Base-by-base conservation (phyloP, 2,329 filamentous ascomycete species). In the Phoma sp. region DNA sequence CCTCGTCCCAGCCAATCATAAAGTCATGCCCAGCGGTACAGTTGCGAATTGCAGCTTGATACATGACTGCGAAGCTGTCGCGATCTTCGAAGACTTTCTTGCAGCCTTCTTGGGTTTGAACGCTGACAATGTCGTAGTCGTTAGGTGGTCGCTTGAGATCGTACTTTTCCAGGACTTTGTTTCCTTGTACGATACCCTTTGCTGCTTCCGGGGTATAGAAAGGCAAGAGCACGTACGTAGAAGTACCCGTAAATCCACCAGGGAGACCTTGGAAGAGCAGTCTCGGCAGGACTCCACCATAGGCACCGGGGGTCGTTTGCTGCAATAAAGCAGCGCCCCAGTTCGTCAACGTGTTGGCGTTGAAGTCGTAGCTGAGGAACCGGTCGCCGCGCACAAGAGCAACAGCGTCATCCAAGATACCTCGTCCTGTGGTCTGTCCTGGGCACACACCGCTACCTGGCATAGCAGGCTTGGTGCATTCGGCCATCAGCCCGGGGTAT, bases 401-500 rank as follows among this genome's bases (percentile, higher is more conserved):
- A 0, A 92, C 89, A 1, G 89, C 89, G 62, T 93, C 90, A 0
- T 88, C 90, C 7, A 93, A 75, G 12, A 93, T 85, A 6, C 89
- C 90, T 33, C 89, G 84, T 0, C 87, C 90, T 55, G 91, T 88
- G 30, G 90, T 92, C 65, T 89, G 91, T 0, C 87, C 90, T 0
- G 89, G 65, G 90, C 83, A 42, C 2, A 68, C 65, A 36, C 90
- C 90, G 10, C 89, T 87, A 50, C 89, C 90, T 1, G 73, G 70
- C 46, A 85, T 69, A 56, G 91, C 88, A 1, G 89, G 88, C 75
- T 93, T 93, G 47, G 85, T 84, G 65, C 89, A 87, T 69, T 93
- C 90, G 0, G 87, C 84, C 2, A 93, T 87, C 4, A 93, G 76
- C n/a, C 90, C 90, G 0, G 90, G 88, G 63, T 93, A 93, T 21